Evolutionary conservation across 306 rosid species (phyloP).

Genomic region (Hippophae tibetana): DNA sequence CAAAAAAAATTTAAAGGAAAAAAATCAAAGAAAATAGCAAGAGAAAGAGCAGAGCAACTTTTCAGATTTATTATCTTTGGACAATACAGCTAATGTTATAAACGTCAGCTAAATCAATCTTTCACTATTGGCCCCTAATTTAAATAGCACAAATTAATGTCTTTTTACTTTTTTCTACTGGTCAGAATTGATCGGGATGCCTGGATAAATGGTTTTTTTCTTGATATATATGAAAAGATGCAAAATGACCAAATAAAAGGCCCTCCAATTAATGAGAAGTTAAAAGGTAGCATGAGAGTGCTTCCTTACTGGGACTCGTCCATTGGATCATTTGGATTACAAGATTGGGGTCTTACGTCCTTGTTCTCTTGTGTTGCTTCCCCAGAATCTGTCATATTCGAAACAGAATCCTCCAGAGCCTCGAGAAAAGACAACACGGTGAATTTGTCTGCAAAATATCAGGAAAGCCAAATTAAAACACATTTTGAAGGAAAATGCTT

Average conservation of each 20-base stretch:
- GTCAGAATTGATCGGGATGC: too few relatives aligned
- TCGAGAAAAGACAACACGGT: slow-evolving; percentile 89
- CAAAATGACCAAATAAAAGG: background rate
- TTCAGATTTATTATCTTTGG: too few relatives aligned
- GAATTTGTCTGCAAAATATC: slow-evolving; percentile 55
- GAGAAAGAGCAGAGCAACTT: too few relatives aligned
- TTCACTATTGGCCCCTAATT: too few relatives aligned
- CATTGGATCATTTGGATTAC: slow-evolving; percentile 54
- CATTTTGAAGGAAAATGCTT: background rate
- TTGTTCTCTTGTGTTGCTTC: slow-evolving; percentile 55
- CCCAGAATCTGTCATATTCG: slow-evolving; percentile 30
- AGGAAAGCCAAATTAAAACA: background rate
- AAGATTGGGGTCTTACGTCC: slow-evolving; percentile 64
- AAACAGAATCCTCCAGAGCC: slow-evolving; percentile 90
- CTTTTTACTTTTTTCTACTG: too few relatives aligned
- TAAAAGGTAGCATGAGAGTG: slow-evolving; percentile 1
- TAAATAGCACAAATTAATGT: too few relatives aligned
- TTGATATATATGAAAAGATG: too few relatives aligned
- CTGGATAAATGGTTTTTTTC: too few relatives aligned
- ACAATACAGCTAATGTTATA: too few relatives aligned
- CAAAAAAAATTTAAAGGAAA: too few relatives aligned
- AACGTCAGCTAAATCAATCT: too few relatives aligned
- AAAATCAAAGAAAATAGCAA: too few relatives aligned
- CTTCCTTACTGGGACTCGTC: slow-evolving; percentile 52
- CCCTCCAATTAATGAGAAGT: background rate